Conservation (phyloP, 2,329 filamentous ascomycete species). For the Endothia cerciana region DNA sequence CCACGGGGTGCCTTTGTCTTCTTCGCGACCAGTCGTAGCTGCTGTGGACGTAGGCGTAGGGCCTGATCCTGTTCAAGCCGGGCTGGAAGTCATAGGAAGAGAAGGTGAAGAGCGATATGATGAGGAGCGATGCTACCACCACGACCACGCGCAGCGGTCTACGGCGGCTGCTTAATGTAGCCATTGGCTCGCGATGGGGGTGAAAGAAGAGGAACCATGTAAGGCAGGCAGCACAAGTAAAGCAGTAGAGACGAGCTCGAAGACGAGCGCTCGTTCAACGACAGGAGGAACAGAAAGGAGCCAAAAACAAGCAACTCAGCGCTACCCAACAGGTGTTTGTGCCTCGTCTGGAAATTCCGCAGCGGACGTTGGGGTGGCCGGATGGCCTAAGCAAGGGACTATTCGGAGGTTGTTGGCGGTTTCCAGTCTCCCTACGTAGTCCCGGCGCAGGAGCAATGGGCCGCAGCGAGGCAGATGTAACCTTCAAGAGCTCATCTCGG, state of each 20-base stretch:
- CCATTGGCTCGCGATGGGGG: constrained; percentile 21
- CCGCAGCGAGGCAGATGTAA: neutral
- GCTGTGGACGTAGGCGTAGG: constrained; percentile 34
- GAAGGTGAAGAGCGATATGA: constrained; percentile 30
- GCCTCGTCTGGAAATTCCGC: neutral
- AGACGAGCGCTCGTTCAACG: neutral
- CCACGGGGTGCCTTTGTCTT: constrained; percentile 31
- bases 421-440: neutral
- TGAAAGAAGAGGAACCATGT: constrained; percentile 10
- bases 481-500: neutral
- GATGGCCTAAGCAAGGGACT: neutral
- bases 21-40: constrained; percentile 39
- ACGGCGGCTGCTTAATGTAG: constrained; percentile 21
- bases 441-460: neutral
- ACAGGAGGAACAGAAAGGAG: constrained; percentile 1
- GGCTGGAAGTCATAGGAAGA: constrained; percentile 29
- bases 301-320: neutral
- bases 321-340: neutral
- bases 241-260: neutral
- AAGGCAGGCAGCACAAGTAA: neutral
- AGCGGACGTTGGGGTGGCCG: neutral
- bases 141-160: constrained; percentile 21
- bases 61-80: constrained; percentile 12
- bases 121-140: constrained; percentile 20
- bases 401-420: neutral